Evolutionary conservation across 2,329 filamentous ascomycete species (phyloP), one percentile per base, ranked within the genome.

Genomic region (Plectosphaerella sp.): DNA sequence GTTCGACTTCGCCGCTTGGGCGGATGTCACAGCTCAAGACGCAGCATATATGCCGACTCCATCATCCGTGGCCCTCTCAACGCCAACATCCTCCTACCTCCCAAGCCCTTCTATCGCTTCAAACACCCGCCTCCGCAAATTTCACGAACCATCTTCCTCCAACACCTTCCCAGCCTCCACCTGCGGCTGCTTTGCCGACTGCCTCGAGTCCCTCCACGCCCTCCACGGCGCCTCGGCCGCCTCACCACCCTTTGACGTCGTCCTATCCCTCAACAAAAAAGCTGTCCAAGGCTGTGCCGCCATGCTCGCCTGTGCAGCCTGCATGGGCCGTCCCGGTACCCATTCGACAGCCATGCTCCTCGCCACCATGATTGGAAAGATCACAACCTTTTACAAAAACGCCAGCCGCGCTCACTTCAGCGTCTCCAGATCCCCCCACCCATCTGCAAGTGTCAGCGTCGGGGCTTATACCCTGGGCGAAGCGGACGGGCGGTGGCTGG

Each of bases 341-440:
- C 71, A 75, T 47, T 76, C 75, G 2, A 67, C 71, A 0, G 70
- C 71, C 5, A 78, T 78, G 75, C 67, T 79, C 0, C 66, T 79
- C n/a, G 74, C 72, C 0, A 78, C 75, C 0, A 65, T 79, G 18
- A 71, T 80, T 16, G 71, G 71, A 47, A 75, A 77, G 59, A 72
- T 77, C 46, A 72, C 74, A 2, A 72, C 69, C 1, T 70, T 76
- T 49, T 78, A 79, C 61, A 72, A 70, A 52, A 67, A 65, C 16
- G 73, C 71, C 2, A 70, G 67, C 10, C 63, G 70, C 47, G 62
- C 66, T 4, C 70, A 72, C 52, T 73, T 72, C 52, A 61, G 41
- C 56, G 58, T n/a, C 52, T n/a, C 52, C 52, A 57, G 46, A 37
- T 53, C 42, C 41, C 50, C 37, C 9, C 14, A 28, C 14, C 24